phyloP scores from a whole-genome alignment of 768 basidiomycete species.

The Dentipellis sp. region DNA sequence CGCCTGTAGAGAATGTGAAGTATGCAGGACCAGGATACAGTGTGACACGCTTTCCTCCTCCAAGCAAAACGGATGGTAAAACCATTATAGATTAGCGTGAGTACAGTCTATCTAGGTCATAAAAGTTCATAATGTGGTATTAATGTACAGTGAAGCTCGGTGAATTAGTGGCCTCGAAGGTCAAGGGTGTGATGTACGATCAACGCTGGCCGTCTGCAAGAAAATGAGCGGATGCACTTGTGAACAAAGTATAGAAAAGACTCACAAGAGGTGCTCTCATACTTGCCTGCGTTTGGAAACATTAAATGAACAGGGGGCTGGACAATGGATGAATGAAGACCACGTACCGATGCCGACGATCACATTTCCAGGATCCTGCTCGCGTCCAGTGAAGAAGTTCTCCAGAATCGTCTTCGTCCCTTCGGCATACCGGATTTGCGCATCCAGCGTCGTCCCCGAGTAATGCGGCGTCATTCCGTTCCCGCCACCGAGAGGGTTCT shows the following conservation, averaged over 20 bases:
- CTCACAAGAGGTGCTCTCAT: neutral
- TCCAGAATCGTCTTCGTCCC: constrained; percentile 20
- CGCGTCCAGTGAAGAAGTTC: constrained; percentile 20
- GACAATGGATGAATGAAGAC: neutral
- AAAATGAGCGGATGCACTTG: no score
- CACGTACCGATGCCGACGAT: constrained; percentile 28
- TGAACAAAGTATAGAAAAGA: neutral
- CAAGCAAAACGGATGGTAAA: no score
- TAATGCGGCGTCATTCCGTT: neutral
- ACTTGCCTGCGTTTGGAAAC: neutral
- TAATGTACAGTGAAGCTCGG: no score
- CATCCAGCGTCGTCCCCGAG: constrained; percentile 64
- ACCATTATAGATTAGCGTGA: no score
- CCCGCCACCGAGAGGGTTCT: constrained; percentile 72
- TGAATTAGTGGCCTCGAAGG: no score
- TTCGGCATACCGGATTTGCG: constrained; percentile 26
- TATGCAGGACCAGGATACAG: no score
- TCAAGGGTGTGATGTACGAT: no score
- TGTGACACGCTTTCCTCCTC: no score
- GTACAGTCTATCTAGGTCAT: no score
- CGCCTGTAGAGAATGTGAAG: no score
- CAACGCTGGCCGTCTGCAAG: no score
- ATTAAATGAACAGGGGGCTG: neutral
- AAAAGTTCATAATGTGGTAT: no score
- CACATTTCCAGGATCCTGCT: constrained; percentile 30